phyloP scores from a whole-genome alignment of 805 yeast species.

The Teunomyces barrocoloradensis region DNA sequence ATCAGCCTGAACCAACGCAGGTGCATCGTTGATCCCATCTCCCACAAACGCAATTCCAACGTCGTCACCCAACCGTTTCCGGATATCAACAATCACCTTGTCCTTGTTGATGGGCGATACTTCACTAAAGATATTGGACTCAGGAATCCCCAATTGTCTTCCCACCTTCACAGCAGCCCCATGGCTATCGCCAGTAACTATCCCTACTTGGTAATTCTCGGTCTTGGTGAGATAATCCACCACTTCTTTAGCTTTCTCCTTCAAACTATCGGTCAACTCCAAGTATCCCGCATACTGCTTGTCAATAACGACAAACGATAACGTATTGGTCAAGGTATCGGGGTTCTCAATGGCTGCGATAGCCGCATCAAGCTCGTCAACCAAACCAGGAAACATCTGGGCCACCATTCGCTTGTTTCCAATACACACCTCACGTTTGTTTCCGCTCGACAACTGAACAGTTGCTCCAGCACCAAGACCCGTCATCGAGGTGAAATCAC shows the following conservation, averaged over 20 bases:
- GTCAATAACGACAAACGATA: constrained; percentile 59
- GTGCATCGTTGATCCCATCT: constrained; percentile 97
- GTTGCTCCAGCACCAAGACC: constrained; percentile 48
- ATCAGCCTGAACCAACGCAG: constrained; percentile 86
- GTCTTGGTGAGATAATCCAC: constrained; percentile 49
- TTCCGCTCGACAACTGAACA: constrained; percentile 28
- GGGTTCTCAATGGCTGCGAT: constrained; percentile 9
- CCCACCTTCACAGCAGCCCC: constrained; percentile 67
- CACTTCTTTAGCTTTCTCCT: constrained; percentile 61
- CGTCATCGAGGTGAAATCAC: constrained; percentile 34
- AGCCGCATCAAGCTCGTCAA: constrained; percentile 8
- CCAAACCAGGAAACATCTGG: constrained; percentile 16
- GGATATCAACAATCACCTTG: constrained; percentile 57
- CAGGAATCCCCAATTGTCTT: constrained; percentile 60
- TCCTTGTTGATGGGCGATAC: constrained; percentile 78
- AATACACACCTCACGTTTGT: constrained; percentile 35
- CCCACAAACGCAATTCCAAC: constrained; percentile 81
- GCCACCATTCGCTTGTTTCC: constrained; percentile 53
- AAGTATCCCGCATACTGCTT: constrained; percentile 60
- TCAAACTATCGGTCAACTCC: constrained; percentile 65
- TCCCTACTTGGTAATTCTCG: constrained; percentile 62
- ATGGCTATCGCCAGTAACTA: constrained; percentile 86
- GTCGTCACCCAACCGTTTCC: constrained; percentile 39
- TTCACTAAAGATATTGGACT: constrained; percentile 65
- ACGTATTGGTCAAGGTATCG: constrained; percentile 36